These are phyloP conservation scores for Zasmidium citrigriseum DNA, from an alignment of 2,329 filamentous ascomycete species.

Conservation along the genomic window DNA sequence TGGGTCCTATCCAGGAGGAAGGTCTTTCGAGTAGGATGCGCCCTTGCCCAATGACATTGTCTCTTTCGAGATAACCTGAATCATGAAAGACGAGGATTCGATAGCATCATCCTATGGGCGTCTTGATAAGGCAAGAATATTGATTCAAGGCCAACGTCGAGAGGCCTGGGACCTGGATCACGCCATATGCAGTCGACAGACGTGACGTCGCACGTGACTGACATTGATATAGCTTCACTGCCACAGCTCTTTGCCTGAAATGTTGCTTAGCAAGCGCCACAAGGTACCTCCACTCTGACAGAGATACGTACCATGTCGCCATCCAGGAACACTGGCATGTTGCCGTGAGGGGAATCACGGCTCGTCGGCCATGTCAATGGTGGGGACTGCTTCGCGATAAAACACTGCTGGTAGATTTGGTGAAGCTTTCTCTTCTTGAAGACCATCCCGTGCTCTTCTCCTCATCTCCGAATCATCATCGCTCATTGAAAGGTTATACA, in stretches of 20 bases:
- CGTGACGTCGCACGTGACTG: conserved; percentile 8
- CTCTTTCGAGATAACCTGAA: neutral
- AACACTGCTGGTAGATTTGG: neutral
- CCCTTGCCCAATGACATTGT: neutral
- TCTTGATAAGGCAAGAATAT: neutral
- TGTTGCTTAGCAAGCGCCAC: conserved; percentile 7
- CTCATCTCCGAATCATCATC: neutral
- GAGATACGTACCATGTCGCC: conserved; percentile 5
- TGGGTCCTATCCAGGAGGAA: neutral
- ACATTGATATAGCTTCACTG: neutral
- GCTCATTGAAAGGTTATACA: neutral
- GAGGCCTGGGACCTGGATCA: neutral
- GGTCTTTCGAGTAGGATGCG: neutral
- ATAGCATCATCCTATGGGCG: neutral
- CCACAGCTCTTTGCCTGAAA: conserved; percentile 3
- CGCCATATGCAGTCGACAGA: conserved; percentile 12
- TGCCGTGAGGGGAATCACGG: conserved; percentile 8
- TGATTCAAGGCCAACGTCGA: neutral
- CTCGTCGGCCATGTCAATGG: conserved; percentile 4
- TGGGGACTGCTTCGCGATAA: neutral
- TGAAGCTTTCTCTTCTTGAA: too few species aligned
- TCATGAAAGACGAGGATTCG: neutral
- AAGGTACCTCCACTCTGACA: neutral
- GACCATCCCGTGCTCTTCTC: neutral
- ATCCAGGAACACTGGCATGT: neutral